Base-by-base conservation (phyloP, 208 protist genomes). In the Leishmania martiniquensis region DNA sequence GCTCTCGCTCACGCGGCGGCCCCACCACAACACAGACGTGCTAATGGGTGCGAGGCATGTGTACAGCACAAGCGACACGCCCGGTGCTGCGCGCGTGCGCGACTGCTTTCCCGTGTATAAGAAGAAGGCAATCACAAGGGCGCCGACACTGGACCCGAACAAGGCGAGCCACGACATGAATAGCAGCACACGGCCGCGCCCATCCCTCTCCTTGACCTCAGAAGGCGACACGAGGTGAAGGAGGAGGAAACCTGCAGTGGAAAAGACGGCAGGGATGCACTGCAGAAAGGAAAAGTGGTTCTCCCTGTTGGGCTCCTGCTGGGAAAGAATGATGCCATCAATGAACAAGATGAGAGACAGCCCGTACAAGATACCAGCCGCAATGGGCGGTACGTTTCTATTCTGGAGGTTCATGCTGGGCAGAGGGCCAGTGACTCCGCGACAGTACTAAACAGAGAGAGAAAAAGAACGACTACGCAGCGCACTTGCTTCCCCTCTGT, bases 121-220 rank as follows among this genome's bases (percentile, higher is more conserved):
- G 52, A 87, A 81, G 37, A 86, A 88, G 12, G 86, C 83, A 47
- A 95, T 67, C 0, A 75, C 75, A 22, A 97, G 84, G 15, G 92
- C 83, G 29, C 72, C 84, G 22, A 91, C 83, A 25, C 78, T 93
- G 32, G 92, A 91, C 54, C 76, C 76, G 52, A 96, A 87, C 82
- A 93, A 91, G 47, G 85, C 44, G 17, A 95, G 42, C 92, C 94
- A 97, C 34, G 87, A 74, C 45, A 91, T 78, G 78, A 96, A 95
- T 49, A 96, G 77, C 52, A 93, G 59, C 66, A 87, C 84, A 62
- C 92, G 92, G 25, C 89, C 85, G 37, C 81, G 82, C 4, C 75
- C 65, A 57, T 87, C 83, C 60, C 89, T 86, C 49, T 94, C 90
- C 66, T 80, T 85, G 32, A 96, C 72, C 67, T 91, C 88, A 1